Conservation (phyloP, 345 rosid genomes). For the Rubroshorea leprosula region DNA sequence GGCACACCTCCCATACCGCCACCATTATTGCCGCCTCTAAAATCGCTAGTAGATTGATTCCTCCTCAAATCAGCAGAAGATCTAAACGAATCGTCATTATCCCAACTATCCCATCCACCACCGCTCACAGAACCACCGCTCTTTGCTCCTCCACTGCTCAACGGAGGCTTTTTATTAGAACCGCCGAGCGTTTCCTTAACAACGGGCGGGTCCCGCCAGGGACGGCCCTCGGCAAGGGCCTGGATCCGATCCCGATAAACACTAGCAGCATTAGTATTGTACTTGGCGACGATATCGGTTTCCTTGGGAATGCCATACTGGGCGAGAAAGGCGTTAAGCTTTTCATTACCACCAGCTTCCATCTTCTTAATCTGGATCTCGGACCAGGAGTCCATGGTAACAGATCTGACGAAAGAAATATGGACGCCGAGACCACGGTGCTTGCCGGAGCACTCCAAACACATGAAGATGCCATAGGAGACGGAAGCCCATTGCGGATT, state of each 20-base stretch:
- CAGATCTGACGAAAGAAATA: conserved; percentile 98
- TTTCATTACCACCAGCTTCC: conserved; percentile 92
- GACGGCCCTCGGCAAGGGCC: conserved; percentile 72
- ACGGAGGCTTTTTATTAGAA: conserved; percentile 47
- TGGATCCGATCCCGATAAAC: conserved; percentile 84
- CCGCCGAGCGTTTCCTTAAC: conserved; percentile 49
- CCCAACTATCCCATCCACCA: conserved; percentile 95
- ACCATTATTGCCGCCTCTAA: conserved; percentile 36
- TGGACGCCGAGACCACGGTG: conserved; percentile 99
- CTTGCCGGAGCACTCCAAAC: conserved; percentile 97
- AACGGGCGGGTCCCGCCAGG: conserved; percentile 85
- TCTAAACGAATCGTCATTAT: conserved; percentile 56
- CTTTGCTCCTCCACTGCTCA: conserved; percentile 38
- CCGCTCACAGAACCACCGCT: conserved; percentile 21
- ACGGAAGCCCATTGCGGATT: conserved; percentile 99
- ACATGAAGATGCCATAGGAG: conserved; percentile 94
- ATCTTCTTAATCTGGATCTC: conserved; percentile 98
- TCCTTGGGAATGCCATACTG: conserved; percentile 71
- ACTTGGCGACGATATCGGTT: conserved; percentile 72
- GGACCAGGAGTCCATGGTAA: conserved; percentile 99
- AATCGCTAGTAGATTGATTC: conserved; percentile 73
- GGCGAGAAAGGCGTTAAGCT: conserved; percentile 60
- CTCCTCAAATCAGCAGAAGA: conserved; percentile 72
- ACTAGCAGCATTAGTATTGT: conserved; percentile 75
- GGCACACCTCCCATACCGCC: conserved; percentile 43